Evolutionary conservation across 129 eudicot species (phyloP).

Genomic region (Kitagawia praeruptora): DNA sequence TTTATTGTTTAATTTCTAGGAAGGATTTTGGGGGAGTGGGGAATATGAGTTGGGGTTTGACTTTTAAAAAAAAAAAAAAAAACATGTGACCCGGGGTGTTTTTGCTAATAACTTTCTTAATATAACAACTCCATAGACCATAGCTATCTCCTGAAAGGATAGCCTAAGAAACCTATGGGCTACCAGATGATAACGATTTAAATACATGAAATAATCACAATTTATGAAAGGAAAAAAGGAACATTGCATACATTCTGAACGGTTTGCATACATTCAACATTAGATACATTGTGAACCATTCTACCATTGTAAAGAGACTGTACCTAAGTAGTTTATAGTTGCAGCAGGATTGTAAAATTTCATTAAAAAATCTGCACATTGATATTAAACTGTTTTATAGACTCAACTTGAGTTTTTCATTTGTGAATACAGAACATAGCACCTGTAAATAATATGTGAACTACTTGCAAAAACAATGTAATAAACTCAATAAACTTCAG

Average conservation of each 20-base stretch:
- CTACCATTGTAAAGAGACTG: not conserved
- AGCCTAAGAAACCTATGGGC: too few species aligned
- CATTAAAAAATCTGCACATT: not conserved
- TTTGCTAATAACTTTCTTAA: too few species aligned
- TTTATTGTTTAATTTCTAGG: too few species aligned
- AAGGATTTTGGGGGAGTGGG: too few species aligned
- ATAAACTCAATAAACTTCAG: conserved; percentile 44
- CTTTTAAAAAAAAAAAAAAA: too few species aligned
- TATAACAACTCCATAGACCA: too few species aligned
- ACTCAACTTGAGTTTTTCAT: not conserved
- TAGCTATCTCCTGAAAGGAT: too few species aligned
- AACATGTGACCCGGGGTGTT: too few species aligned
- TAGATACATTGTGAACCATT: not conserved
- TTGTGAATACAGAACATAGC: not conserved
- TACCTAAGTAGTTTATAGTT: not conserved
- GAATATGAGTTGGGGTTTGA: too few species aligned
- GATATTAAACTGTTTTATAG: not conserved
- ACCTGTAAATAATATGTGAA: not conserved
- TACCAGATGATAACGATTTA: too few species aligned
- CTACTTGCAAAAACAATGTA: conserved; percentile 6
- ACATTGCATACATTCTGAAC: not conserved
- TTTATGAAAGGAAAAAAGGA: not conserved
- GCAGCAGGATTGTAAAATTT: not conserved
- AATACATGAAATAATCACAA: too few species aligned
- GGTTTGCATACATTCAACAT: too few species aligned